phyloP scores from a whole-genome alignment of 805 yeast genomes.

The Candida sonorensis region DNA sequence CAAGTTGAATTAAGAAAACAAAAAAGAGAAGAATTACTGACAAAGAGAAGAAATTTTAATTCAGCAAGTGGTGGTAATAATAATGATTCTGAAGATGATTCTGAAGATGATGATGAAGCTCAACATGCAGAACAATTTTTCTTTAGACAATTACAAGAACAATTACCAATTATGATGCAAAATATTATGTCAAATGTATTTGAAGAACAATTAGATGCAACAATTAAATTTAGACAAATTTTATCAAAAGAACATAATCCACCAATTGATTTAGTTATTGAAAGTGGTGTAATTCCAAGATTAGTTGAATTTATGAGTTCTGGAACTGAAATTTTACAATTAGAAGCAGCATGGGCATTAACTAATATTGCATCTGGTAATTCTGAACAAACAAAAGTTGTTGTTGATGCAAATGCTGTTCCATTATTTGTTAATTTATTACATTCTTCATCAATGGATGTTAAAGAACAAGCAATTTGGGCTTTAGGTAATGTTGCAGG shows the following conservation, averaged over 20 bases:
- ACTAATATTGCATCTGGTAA: constrained; percentile 96
- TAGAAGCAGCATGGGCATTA: constrained; percentile 99
- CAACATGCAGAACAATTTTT: constrained; percentile 28
- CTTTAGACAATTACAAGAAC: constrained; percentile 47
- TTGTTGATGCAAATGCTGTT: constrained; percentile 90
- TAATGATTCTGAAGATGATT: constrained; percentile 53
- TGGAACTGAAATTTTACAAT: constrained; percentile 81
- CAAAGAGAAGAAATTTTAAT: constrained; percentile 83
- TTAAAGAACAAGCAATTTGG: constrained; percentile 98
- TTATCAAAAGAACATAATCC: constrained; percentile 93
- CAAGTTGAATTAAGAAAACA: constrained; percentile 96
- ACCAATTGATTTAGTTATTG: constrained; percentile 89
- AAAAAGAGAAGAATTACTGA: constrained; percentile 88
- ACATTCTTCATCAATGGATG: constrained; percentile 77
- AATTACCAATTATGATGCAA: constrained; percentile 80
- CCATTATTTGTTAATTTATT: constrained; percentile 83
- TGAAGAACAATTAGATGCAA: constrained; percentile 79
- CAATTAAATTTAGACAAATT: constrained; percentile 88
- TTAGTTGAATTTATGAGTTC: constrained; percentile 79
- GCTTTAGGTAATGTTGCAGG: constrained; percentile 99
- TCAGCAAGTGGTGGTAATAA: constrained; percentile 35
- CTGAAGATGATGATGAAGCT: constrained; percentile 35
- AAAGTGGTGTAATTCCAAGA: constrained; percentile 88
- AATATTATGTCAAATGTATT: constrained; percentile 69
- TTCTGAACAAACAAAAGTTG: constrained; percentile 82